These are phyloP conservation scores for Pulicaria dysenterica DNA, from an alignment of 129 eudicot genomes.

Conservation along the genomic window DNA sequence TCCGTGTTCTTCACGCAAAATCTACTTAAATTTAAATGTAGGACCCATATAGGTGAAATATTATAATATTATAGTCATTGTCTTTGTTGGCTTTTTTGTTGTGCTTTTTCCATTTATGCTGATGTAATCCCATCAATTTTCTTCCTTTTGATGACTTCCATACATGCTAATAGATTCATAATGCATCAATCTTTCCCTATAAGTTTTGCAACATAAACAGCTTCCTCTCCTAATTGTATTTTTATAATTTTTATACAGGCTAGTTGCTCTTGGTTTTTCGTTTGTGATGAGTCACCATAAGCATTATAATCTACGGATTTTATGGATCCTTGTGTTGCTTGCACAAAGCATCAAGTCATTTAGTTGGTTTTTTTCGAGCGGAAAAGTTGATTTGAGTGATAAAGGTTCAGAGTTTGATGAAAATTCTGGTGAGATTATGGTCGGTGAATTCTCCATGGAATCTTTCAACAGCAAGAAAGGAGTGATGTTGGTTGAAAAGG, in stretches of 20 bases:
- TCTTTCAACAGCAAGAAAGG: conserved; percentile 50
- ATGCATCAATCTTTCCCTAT: conserved; percentile 11
- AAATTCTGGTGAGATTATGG: conserved; percentile 12
- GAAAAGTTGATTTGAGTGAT: conserved; percentile 23
- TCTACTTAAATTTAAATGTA: not conserved
- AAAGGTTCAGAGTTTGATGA: conserved; percentile 15
- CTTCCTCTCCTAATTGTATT: not conserved
- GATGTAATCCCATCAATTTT: not conserved
- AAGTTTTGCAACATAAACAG: conserved; percentile 21
- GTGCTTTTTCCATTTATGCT: not conserved
- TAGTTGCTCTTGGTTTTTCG: not conserved
- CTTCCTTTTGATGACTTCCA: not conserved
- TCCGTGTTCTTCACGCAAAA: conserved; percentile 17
- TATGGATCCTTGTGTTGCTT: conserved; percentile 47
- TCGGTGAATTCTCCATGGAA: conserved; percentile 66
- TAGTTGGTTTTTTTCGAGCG: conserved; percentile 50
- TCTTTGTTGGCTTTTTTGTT: not conserved
- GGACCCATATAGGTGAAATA: conserved; percentile 6
- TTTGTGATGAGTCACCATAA: conserved; percentile 19
- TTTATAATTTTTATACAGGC: conserved; percentile 15
- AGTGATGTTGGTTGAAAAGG: conserved; percentile 46
- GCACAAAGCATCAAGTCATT: conserved; percentile 32
- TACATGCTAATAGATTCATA: not conserved
- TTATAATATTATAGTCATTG: conserved; percentile 6
- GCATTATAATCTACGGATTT: not conserved